Base-by-base conservation (phyloP, 768 basidiomycete genomes). In the Scleroderma bovista region DNA sequence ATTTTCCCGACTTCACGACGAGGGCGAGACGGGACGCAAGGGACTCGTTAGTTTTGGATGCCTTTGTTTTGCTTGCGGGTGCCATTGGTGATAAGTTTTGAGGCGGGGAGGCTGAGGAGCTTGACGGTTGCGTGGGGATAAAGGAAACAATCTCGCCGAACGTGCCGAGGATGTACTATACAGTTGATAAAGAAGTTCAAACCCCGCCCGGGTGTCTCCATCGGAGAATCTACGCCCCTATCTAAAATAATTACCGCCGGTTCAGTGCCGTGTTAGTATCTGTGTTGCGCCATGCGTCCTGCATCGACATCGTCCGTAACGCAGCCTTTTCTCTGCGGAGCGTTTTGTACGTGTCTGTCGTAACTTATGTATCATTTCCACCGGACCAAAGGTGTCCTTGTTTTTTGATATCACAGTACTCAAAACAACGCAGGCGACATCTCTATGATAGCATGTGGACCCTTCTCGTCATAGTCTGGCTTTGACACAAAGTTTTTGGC, bases 1-100 rank as follows among this genome's bases (percentile, higher is more conserved):
- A 98, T 74, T 97, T 95, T 59, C 95, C 95, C 58, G 94, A 97
- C 81, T 98, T 98, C 71, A 97, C 93, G 69, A 96, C 94, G 64
- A 99, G 91, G 46, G 88, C 84, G 53, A 95, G 86, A 64, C 87
- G 84, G 61, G 93, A 82, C 60, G 92, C 76, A 73, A 97, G 94
- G 60, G 89, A 93, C 78, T 96, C 93, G 63, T 84, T 87, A 59
- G 84, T 86, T 77, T 96, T 97, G 65, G 91, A 68, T 33, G 93
- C 79, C 76, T 96, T 97, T 65, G 89, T 88, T 76, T 94, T 96
- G 75, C 93, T 95, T 60, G 87, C 84, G 59, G 92, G 89, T 64
- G 93, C 92, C 93, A 96, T 95, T 74, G 74, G n/a, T 48, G 51
- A 38, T 61, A 51, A 50, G 36, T 45, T 47, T 31, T 31, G 2